Evolutionary conservation across 2,329 filamentous ascomycete species (phyloP).

Genomic region (Cryphonectria radicalis): DNA sequence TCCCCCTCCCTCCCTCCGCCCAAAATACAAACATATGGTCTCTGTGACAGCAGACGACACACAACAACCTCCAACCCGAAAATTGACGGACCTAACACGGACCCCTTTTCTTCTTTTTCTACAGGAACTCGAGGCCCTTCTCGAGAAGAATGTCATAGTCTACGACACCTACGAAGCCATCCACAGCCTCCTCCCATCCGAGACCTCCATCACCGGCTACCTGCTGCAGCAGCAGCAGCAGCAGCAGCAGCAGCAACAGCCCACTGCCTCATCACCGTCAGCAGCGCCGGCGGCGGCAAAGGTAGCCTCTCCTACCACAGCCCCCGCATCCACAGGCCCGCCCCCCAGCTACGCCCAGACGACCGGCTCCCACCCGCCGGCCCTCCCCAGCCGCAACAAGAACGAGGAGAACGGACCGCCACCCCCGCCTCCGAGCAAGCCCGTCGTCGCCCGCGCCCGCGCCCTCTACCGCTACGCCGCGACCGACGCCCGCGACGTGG

Average conservation of each 20-base stretch:
- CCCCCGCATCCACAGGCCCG: conserved; percentile 43
- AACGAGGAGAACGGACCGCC: conserved; percentile 39
- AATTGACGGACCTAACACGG: background rate
- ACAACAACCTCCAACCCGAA: background rate
- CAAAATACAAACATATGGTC: background rate
- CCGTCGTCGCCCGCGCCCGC: conserved; percentile 72
- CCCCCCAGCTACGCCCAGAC: conserved; percentile 59
- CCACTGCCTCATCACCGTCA: conserved; percentile 38
- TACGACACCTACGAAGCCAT: conserved; percentile 77
- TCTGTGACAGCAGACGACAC: background rate
- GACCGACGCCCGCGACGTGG: conserved; percentile 79
- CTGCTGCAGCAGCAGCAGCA: conserved; percentile 33
- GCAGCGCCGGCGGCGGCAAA: conserved; percentile 35
- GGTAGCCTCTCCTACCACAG: conserved; percentile 28
- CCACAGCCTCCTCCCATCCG: conserved; percentile 72
- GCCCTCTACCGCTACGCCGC: conserved; percentile 85
- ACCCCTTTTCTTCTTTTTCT: background rate
- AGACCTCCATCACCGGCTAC: conserved; percentile 60
- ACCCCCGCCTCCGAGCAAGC: conserved; percentile 51
- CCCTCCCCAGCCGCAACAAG: conserved; percentile 33
- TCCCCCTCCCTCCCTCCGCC: background rate
- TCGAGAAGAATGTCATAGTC: conserved; percentile 79
- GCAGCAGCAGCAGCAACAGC: no score
- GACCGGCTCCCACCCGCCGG: conserved; percentile 41
- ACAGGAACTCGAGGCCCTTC: conserved; percentile 88